Evolutionary conservation across 1,284 basidiomycete genomes (phyloP).

Genomic region (Peniophora sp.): DNA sequence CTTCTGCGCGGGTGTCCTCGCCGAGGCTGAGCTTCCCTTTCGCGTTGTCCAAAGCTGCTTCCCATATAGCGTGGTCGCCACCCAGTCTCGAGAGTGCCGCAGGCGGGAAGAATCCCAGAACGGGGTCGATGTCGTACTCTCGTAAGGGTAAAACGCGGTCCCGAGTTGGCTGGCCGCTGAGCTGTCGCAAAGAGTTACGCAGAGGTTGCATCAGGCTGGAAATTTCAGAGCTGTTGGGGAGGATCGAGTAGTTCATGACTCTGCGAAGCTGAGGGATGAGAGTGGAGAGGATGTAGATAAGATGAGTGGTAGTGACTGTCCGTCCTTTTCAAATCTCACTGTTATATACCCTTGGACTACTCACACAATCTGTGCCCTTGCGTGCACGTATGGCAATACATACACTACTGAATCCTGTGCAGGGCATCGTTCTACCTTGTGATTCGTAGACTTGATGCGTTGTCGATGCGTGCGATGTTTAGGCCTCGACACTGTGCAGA

Average conservation of each 20-base stretch:
- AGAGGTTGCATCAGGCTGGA: not conserved
- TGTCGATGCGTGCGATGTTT: too few relatives aligned
- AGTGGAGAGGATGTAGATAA: not conserved
- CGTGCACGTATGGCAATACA: too few relatives aligned
- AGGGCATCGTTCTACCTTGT: too few relatives aligned
- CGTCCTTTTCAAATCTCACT: too few relatives aligned
- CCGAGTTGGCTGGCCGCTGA: constrained; percentile 7
- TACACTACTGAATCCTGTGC: constrained; percentile 5
- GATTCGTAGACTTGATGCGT: too few relatives aligned
- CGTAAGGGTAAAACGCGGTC: constrained; percentile 13
- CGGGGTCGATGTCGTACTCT: constrained; percentile 25
- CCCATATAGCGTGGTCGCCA: constrained; percentile 63
- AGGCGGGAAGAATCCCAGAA: constrained; percentile 84
- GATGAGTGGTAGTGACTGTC: too few relatives aligned
- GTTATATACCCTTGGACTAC: too few relatives aligned
- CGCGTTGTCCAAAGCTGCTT: constrained; percentile 52
- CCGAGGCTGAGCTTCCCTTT: constrained; percentile 53
- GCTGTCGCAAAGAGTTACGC: constrained; percentile 6
- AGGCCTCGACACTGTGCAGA: too few relatives aligned
- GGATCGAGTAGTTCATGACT: too few relatives aligned
- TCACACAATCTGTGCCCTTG: too few relatives aligned
- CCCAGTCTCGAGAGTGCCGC: constrained; percentile 56
- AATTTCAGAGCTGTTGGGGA: too few relatives aligned
- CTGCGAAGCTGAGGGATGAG: too few relatives aligned
- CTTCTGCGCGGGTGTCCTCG: constrained; percentile 44